These are phyloP conservation scores for Viola odorata DNA, from an alignment of 345 rosid species.

Conservation along the genomic window DNA sequence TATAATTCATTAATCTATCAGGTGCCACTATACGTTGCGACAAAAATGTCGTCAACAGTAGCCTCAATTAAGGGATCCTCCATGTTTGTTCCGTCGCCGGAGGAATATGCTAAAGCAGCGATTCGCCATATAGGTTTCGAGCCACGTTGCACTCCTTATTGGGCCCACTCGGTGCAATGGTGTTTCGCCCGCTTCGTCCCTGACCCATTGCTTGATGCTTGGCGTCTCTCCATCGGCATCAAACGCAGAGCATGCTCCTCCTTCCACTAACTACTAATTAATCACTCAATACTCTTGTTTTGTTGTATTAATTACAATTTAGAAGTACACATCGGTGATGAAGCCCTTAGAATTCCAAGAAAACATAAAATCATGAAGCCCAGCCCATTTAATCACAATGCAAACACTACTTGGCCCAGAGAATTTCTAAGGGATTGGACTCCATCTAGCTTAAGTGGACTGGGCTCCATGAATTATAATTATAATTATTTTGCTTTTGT, in stretches of 20 bases:
- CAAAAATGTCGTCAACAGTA: conserved; percentile 59
- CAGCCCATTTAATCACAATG: no score
- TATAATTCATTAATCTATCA: conserved; percentile 6
- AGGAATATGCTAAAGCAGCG: conserved; percentile 52
- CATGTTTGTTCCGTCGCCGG: conserved; percentile 51
- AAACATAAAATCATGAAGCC: no score
- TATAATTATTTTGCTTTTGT: no score
- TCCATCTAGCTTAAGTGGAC: no score
- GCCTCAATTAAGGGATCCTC: conserved; percentile 47
- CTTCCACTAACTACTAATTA: neutral
- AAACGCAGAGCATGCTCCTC: conserved; percentile 27
- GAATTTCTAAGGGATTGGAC: no score
- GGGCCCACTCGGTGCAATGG: conserved; percentile 86
- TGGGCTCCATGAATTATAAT: no score
- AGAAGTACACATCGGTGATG: no score
- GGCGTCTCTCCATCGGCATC: conserved; percentile 80
- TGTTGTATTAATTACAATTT: no score
- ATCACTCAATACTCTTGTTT: neutral
- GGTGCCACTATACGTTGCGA: conserved; percentile 81
- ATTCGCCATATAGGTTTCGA: conserved; percentile 52
- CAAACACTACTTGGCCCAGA: no score
- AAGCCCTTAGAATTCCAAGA: no score
- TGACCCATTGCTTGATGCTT: conserved; percentile 44
- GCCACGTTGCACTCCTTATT: conserved; percentile 60
- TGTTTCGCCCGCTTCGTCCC: conserved; percentile 47